Base-by-base conservation (phyloP, 2,329 filamentous ascomycete species). In the Calonectria multiphialidica region DNA sequence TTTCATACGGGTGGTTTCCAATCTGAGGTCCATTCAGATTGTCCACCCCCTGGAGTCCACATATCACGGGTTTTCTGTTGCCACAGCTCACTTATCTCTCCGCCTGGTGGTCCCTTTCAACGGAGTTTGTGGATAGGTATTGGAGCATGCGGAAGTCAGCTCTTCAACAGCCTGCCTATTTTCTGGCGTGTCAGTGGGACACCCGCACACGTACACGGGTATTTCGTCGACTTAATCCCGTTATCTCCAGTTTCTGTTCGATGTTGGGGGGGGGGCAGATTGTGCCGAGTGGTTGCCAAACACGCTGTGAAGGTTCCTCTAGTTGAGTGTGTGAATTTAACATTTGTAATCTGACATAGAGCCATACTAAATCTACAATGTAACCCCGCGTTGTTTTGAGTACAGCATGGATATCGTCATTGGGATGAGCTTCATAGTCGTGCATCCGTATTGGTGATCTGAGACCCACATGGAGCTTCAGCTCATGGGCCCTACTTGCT, bases 181-280 rank as follows among this genome's bases (percentile, higher is more conserved):
- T 13, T 23, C 16, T 18, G n/a, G n/a, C 10, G 33, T 25, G 9
- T 59, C 16, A n/a, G 33, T 25, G 53, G 53, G 33, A 59, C 53
- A 25, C 21, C 21, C n/a, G 21, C 33, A 59, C 3, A 40, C 13
- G 5, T 18, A 18, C 25, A 59, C 33, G 53, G 33, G 33, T 23
- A 18, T 10, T 68, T 62, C 2, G 18, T 47, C 33, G 21, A 57
- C 35, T 71, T 57, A 75, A 74, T 30, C 35, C 73, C 73, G 73
- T 68, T 70, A 74, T 64, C 57, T 74, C 73, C 66, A 72, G 64
- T 21, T 40, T 55, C 18, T 47, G 16, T 16, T 33, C 35, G 30
- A 28, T 23, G 42, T 28, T 13, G 9, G 35, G 35, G 16, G 28
- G 30, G 28, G n/a, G n/a, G n/a, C n/a, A n/a, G 33, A 61, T 25